These are phyloP conservation scores for Exophiala viscosa DNA, from an alignment of 2,329 filamentous ascomycete species.

Conservation along the genomic window DNA sequence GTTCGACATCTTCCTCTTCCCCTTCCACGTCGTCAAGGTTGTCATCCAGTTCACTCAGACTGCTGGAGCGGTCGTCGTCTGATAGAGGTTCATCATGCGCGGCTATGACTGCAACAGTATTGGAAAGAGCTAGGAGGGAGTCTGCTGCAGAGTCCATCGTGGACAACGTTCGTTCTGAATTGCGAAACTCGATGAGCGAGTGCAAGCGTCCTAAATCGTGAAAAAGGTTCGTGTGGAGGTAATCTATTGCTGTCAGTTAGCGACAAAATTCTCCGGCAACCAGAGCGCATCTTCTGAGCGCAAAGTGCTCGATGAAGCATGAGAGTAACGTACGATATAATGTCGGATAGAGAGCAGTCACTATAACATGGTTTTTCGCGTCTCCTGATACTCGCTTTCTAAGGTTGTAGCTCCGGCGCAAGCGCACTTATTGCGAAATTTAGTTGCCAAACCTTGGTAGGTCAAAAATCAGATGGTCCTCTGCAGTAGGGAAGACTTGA, in stretches of 20 bases:
- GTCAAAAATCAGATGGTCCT: no score
- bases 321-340: constrained; percentile 4
- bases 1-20: constrained; percentile 27
- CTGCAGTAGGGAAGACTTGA: no score
- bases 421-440: background rate
- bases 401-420: constrained; percentile 8
- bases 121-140: constrained; percentile 33
- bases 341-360: constrained; percentile 10
- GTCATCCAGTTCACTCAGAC: constrained; percentile 87
- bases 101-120: constrained; percentile 34
- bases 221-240: no score
- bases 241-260: constrained; percentile 1
- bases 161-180: background rate
- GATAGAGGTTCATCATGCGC: constrained; percentile 43
- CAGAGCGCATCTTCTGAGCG: background rate
- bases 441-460: no score
- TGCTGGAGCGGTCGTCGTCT: constrained; percentile 77
- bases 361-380: constrained; percentile 11
- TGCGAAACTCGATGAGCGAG: background rate
- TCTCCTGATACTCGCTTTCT: constrained; percentile 6
- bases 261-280: background rate
- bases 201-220: background rate
- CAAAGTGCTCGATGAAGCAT: background rate
- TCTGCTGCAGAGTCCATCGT: constrained; percentile 40
- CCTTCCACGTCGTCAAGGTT: constrained; percentile 49